Evolutionary conservation across 2,329 filamentous ascomycete genomes (phyloP).

Genomic region (Sphaerulina vaccinii): DNA sequence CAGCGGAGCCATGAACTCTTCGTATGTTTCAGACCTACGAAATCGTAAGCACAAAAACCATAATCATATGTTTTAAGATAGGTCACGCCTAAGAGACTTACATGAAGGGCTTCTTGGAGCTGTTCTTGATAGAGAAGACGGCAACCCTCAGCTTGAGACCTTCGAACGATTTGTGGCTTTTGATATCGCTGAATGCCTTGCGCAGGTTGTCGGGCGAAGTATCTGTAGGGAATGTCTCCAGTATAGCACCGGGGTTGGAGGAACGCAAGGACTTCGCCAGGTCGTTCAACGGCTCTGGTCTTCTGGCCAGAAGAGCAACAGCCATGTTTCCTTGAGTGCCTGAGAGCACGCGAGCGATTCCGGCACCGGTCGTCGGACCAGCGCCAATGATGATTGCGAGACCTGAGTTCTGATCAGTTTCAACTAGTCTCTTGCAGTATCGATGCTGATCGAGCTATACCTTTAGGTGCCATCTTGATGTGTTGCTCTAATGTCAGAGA

Average conservation of each 20-base stretch:
- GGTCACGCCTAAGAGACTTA: too few species aligned
- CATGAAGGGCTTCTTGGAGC: slow-evolving; percentile 55
- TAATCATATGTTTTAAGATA: too few species aligned
- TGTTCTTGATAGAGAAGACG: slow-evolving; percentile 58
- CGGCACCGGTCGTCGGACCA: slow-evolving; percentile 45
- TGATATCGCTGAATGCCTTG: slow-evolving; percentile 52
- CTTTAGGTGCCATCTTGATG: slow-evolving; percentile 46
- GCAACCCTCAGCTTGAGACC: slow-evolving; percentile 51
- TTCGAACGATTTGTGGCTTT: slow-evolving; percentile 48
- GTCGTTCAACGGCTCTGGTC: slow-evolving; percentile 46
- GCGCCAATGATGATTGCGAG: slow-evolving; percentile 55
- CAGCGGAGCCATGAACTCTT: slow-evolving; percentile 50
- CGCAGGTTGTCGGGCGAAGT: slow-evolving; percentile 50
- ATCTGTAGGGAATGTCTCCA: slow-evolving; percentile 55
- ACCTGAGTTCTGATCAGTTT: too few species aligned
- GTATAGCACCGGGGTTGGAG: slow-evolving; percentile 44
- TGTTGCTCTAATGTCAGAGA: not conserved
- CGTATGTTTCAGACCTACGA: slow-evolving; percentile 55
- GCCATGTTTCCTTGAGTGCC: slow-evolving; percentile 55
- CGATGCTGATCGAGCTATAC: slow-evolving; percentile 51
- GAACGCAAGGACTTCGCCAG: slow-evolving; percentile 45
- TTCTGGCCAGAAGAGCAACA: slow-evolving; percentile 55
- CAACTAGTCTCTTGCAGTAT: not conserved
- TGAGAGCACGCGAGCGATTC: slow-evolving; percentile 57
- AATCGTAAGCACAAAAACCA: too few species aligned